Base-by-base conservation (phyloP, 2,329 filamentous ascomycete species). In the Trichoderma simmonsii region DNA sequence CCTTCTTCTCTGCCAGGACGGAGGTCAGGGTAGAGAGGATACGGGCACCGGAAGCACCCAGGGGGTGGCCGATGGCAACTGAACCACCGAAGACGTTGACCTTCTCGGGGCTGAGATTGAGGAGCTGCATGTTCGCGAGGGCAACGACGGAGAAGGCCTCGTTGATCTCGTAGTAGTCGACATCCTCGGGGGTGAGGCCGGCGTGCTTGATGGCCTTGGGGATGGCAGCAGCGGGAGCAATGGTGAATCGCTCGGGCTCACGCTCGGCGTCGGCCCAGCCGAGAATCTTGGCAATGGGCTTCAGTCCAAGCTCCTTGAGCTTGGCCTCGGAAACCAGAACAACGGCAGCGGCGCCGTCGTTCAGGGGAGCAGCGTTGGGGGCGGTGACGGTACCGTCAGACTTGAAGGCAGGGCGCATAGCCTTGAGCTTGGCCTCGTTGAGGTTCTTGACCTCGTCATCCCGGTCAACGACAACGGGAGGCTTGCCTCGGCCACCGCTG, bases 111-210 rank as follows among this genome's bases (percentile, higher is more conserved):
- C 87, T 86, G 71, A 99, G 85, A 74, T 87, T 88, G 54, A 99
- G 90, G 70, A 98, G 83, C 89, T 99, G 97, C 85, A 97, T 90
- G 87, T 99, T 99, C 76, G 96, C 95, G 67, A 99, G 88, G 51
- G 96, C 94, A 75, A 99, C 96, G 64, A 97, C 96, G 74, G 93
- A 96, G 87, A 99, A 99, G 56, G 96, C 96, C 87, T 99, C 96
- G 87, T 99, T 99, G 87, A 99, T 98, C 87, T 99, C 96, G 83
- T 96, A 99, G 77, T 90, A 96, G 79, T 98, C 95, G 72, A 99
- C 88, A 73, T 93, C 87, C 75, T 91, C 89, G 77, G 91, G 88
- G 71, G 90, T 88, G 74, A 99, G 85, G 74, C 93, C 93, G 73
- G 96, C 96, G 84, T 99, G 95, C 88, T 95, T 94, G 80, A 99